phyloP scores from a whole-genome alignment of 306 rosid species.

The Cucurbita ficifolia region DNA sequence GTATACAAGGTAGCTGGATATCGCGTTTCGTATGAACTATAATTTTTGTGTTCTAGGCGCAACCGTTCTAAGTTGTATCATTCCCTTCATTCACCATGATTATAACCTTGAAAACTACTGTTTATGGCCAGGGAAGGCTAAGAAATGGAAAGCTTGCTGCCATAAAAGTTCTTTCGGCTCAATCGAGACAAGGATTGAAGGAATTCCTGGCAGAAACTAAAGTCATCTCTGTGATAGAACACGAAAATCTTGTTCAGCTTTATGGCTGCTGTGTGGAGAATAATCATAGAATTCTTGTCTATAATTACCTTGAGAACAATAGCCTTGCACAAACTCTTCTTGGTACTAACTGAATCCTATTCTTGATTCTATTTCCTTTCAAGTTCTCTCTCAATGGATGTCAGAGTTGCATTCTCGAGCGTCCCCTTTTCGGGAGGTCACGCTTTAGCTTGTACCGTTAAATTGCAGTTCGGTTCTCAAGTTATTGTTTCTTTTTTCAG shows the following conservation, averaged over 20 bases:
- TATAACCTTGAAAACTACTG: conserved; percentile 3
- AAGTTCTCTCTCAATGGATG: not conserved
- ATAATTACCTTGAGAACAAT: conserved; percentile 89
- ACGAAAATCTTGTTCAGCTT: conserved; percentile 77
- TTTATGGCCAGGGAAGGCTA: conserved; percentile 59
- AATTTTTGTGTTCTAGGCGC: conserved; percentile 4
- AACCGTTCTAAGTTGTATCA: not conserved
- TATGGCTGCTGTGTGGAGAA: conserved; percentile 81
- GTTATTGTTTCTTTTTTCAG: conserved; percentile 30
- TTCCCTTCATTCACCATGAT: not conserved
- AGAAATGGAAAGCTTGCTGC: conserved; percentile 79
- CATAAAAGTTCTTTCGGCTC: conserved; percentile 81
- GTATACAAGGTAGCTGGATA: conserved; percentile 59
- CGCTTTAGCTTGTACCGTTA: not conserved
- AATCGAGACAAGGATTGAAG: conserved; percentile 79
- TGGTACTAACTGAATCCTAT: conserved; percentile 30
- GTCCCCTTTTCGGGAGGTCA: not conserved
- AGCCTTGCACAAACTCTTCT: conserved; percentile 75
- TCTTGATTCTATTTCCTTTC: not conserved
- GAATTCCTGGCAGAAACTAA: conserved; percentile 94
- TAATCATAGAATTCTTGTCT: conserved; percentile 65
- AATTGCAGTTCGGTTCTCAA: conserved; percentile 2
- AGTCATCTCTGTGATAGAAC: conserved; percentile 69
- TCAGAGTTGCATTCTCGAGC: not conserved
- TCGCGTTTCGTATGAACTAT: not conserved